Base-by-base conservation (phyloP, 225 moss, liverwort and hornwort genomes). In the Marchantia polymorpha region DNA sequence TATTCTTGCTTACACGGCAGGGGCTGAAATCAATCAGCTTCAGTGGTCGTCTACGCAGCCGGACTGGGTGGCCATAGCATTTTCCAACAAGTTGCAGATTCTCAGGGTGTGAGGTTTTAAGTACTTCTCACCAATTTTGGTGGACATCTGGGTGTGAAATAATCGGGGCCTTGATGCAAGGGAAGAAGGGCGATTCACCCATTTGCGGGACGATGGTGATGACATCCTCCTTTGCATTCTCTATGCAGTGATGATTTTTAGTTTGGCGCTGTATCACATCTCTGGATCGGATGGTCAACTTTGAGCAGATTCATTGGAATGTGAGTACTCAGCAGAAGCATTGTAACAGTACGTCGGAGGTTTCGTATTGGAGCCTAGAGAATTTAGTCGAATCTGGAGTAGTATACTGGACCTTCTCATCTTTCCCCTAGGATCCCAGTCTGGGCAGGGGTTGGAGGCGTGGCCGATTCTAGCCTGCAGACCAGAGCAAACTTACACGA, bases 11-110 rank as follows among this genome's bases (percentile, higher is more conserved):
- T 94, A 94, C 75, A 94, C 92, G 30, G 94, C 94, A 48, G 92
- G 91, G 56, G 94, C 91, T 30, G 94, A 92, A 86, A 94, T 94
- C 69, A 92, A 94, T 81, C 94, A 94, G 86, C 88, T 94, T 69
- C 92, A 94, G 81, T 94, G 94, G 94, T 94, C 94, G 13, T 90
- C 94, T 58, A 91, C 92, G 52, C 94, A 92, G 79, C 91, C 94
- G 58, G 94, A 94, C 69, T 94, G 94, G 94, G 90, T 94, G 65
- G 92, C 94, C 4, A 92, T 94, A 73, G 92, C 94, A 47, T 94
- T 92, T 79, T 74, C 92, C 59, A 91, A 9, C 83, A 94, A 91
- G 78, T 92, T 94, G 30, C 94, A 94, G 82, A 92, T 94, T 81
- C 79, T 94, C 52, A 89, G 94, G 76, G 91, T 94, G 74, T 94